Base-by-base conservation (phyloP, 2,329 filamentous ascomycete species). In the Pseudopithomyces chartarum region DNA sequence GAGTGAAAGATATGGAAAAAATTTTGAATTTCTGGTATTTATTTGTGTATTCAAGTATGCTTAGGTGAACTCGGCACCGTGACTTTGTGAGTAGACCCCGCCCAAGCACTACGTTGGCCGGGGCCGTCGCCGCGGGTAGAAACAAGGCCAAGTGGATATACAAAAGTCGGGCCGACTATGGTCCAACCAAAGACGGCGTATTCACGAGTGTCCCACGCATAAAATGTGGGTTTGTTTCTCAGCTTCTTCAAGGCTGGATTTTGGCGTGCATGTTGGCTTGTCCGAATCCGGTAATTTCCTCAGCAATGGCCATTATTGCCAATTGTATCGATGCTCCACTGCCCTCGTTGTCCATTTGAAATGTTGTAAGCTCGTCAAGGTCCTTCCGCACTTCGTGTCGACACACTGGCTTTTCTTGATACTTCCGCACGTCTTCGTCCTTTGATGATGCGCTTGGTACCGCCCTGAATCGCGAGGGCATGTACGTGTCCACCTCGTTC, bases 241-340 rank as follows among this genome's bases (percentile, higher is more conserved):
- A 19, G 6, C 46, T 48, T 13, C 19, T 38, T 48, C 19, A 39
- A 15, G 26, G n/a, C 29, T 22, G 29, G 10, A 17, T 45, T 23
- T 29, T 8, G 20, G n/a, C 17, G 10, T 45, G 43, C 5, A 5
- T 15, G 33, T 33, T 23, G 20, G 46, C 33, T 23, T 48, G 12
- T 48, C 32, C 20, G 13, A 48, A 48, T 39, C 29, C 19, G 46
- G 46, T 23, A 48, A 48, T 38, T 48, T 48, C 46, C 33, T 39
- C 19, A 39, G 19, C 46, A n/a, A 38, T 4, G 7, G 43, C 43
- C n/a, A 33, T 8, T 17, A 17, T 19, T 10, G 46, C 46, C 6
- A 15, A 20, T 38, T 38, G 34, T 11, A 32, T 38, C 12, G 33
- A 33, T 13, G 22, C 47, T 20, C 8, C 47, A 15, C 17, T 8